Percentiles rank a stretch among this genome's conserved stretches.
phyloP scores from a whole-genome alignment of 164 flowering plant genomes.

The Nelumbo lutea region DNA sequence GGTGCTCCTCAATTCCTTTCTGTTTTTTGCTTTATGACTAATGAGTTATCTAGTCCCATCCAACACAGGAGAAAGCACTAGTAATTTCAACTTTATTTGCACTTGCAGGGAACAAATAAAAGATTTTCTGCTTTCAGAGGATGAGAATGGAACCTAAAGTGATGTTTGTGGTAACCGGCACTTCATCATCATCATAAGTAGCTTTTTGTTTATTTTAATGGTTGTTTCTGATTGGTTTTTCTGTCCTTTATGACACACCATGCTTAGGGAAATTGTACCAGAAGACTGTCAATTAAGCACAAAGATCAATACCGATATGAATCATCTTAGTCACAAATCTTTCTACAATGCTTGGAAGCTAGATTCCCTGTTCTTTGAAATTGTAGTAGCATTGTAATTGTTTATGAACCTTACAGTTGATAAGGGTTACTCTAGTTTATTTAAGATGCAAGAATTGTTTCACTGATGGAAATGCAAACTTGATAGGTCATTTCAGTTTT shows the following conservation, averaged over 20 bases:
- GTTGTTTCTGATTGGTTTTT: too few relatives aligned
- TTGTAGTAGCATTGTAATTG: not conserved
- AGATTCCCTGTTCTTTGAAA: not conserved
- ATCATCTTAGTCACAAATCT: not conserved
- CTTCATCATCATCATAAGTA: too few relatives aligned
- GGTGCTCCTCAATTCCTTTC: not conserved
- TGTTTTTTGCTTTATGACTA: not conserved
- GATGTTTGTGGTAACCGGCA: not conserved
- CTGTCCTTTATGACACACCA: too few relatives aligned
- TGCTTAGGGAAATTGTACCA: not conserved
- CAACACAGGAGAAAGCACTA: not conserved
- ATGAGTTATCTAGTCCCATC: not conserved
- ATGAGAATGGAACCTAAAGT: constrained; percentile 47
- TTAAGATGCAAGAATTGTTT: not conserved
- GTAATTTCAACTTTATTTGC: not conserved
- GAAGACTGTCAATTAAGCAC: not conserved
- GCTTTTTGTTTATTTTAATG: too few relatives aligned
- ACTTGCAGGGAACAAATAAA: constrained; percentile 70
- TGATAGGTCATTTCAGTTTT: not conserved
- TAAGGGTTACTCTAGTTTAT: too few relatives aligned
- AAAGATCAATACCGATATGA: not conserved
- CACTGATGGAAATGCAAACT: not conserved
- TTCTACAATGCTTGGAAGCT: not conserved
- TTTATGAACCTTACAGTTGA: too few relatives aligned
- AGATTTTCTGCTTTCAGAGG: constrained; percentile 71